A percentile compares a stretch with the other conserved stretches of the same genome.
phyloP scores from a whole-genome alignment of 345 rosid genomes.

The Eucalyptus paniculata region DNA sequence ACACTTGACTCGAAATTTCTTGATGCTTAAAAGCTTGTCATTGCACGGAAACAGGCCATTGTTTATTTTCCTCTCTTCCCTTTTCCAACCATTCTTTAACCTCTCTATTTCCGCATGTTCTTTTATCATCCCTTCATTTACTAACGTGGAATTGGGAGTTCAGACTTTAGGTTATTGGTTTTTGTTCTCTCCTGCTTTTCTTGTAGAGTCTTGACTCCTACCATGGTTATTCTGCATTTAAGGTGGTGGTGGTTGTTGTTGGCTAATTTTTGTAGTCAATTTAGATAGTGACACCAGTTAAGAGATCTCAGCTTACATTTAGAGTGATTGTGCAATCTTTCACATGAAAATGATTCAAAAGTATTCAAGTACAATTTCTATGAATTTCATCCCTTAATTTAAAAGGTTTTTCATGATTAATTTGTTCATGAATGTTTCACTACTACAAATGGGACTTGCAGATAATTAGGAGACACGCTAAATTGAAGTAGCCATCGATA shows the following conservation, averaged over 20 bases:
- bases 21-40: too few relatives aligned
- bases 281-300: not conserved
- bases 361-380: not conserved
- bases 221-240: not conserved
- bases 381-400: not conserved
- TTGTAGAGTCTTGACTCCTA: not conserved
- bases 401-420: not conserved
- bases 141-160: not conserved
- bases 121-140: not conserved
- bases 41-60: too few relatives aligned
- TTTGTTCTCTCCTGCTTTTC: not conserved
- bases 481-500: not conserved
- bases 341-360: not conserved
- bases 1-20: too few relatives aligned
- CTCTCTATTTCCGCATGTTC: not conserved
- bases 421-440: not conserved
- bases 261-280: not conserved
- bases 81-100: not conserved
- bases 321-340: not conserved
- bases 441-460: not conserved
- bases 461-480: not conserved
- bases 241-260: not conserved
- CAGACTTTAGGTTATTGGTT: not conserved
- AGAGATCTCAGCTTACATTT: not conserved
- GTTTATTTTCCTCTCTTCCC: not conserved